A percentile compares a stretch with the other conserved stretches of the same genome.
Evolutionary conservation across 2,329 filamentous ascomycete genomes (phyloP).

Genomic region (Ophiostoma perfectum): DNA sequence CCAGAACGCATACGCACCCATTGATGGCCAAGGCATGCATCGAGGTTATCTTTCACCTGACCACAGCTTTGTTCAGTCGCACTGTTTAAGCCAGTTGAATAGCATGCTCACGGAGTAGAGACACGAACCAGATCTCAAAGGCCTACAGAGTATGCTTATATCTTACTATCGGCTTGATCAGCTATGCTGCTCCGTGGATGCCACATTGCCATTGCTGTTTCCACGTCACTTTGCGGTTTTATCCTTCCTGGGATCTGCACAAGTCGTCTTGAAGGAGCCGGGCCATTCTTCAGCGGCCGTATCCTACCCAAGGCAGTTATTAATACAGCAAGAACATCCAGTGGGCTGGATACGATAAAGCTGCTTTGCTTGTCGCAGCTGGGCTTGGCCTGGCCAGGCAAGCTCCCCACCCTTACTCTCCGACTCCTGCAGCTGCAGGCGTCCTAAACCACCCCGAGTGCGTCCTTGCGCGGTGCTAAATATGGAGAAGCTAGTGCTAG

Average conservation of each 20-base stretch:
- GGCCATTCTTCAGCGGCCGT: not conserved
- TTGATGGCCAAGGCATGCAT: no score
- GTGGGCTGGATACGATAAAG: not conserved
- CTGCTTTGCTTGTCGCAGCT: not conserved
- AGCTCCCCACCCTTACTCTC: not conserved
- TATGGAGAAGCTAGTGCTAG: not conserved
- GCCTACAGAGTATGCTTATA: no score
- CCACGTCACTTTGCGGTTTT: not conserved
- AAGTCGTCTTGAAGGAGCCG: not conserved
- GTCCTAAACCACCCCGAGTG: not conserved
- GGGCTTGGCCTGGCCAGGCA: not conserved
- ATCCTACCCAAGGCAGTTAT: not conserved
- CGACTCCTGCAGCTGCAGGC: not conserved
- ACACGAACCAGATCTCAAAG: no score
- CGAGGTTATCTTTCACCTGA: no score
- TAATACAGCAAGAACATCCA: not conserved
- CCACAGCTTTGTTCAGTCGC: no score
- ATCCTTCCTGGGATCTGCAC: not conserved
- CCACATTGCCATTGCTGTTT: conserved; percentile 3
- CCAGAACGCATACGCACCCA: no score
- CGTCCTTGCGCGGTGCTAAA: not conserved
- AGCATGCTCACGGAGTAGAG: no score
- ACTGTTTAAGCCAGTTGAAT: no score
- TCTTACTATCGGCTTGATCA: no score
- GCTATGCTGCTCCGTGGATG: not conserved